Base-by-base conservation (phyloP, 116 monocot species). In the Thalassia testudinum region DNA sequence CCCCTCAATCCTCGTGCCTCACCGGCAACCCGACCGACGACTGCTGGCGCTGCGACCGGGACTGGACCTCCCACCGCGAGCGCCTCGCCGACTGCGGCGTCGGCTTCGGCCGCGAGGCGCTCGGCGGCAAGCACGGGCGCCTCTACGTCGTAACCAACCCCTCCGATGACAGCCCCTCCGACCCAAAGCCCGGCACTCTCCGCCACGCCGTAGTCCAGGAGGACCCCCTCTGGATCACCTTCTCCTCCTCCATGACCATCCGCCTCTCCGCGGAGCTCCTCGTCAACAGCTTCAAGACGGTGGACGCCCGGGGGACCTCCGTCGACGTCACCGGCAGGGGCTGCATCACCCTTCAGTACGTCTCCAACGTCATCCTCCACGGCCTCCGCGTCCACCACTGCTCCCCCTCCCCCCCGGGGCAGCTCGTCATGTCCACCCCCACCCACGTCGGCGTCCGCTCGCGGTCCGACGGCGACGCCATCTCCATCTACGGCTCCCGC, bases 11-110 rank as follows among this genome's bases (percentile, higher is more conserved):
- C 13, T 50, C 56, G 34, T 90, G 90, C 72, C 54, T 74, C 5
- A 81, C 85, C 12, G 81, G 91, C 5, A 91, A 91, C 66, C 91
- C 91, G 7, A 78, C 81, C 42, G 91, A 91, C 56, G 85, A 91
- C 64, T 91, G 85, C 74, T 91, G 91, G 91, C 73, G 75, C 11
- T 91, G 91, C 71, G 67, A 63, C 45, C 49, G 72, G 15, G 72
- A 81, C 62, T 91, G 85, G 91, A 42, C 54, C 12, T 14, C 22
- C 42, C 49, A 81, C 70, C 67, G 76, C 13, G 76, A 79, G 57
- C 67, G 76, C 13, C 85, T 91, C 5, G 85, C 91, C 3, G 91
- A 79, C 65, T 91, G 70, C 58, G 42, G 57, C n/a, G 45, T 70
- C 37, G 70, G 62, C 20, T 70, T 70, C 24, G 63, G 69, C 49